Evolutionary conservation across 305 asterid genomes (phyloP).

Genomic region (Plantago coronopus): DNA sequence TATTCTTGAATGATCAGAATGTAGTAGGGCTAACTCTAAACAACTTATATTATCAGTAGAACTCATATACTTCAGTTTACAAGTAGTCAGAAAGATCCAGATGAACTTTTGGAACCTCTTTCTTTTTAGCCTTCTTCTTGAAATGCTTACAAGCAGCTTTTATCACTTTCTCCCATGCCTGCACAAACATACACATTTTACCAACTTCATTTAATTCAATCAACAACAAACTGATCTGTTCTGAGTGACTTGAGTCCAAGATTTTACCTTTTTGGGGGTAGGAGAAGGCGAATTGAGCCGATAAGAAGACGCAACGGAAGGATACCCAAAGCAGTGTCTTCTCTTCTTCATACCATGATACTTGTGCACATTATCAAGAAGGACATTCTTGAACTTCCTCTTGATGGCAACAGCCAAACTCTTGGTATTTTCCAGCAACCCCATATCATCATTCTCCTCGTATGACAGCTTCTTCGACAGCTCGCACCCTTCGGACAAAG

Average conservation of each 20-base stretch:
- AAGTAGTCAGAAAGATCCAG: constrained; percentile 21
- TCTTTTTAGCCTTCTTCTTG: constrained; percentile 55
- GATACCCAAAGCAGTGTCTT: constrained; percentile 38
- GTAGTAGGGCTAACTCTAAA: no score
- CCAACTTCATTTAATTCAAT: neutral
- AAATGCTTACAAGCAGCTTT: constrained; percentile 61
- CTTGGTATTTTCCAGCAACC: constrained; percentile 40
- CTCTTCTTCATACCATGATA: constrained; percentile 39
- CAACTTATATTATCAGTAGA: neutral
- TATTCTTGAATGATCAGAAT: neutral
- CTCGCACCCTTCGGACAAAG: constrained; percentile 15
- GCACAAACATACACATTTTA: neutral
- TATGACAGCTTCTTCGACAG: constrained; percentile 37
- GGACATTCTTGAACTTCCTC: constrained; percentile 45
- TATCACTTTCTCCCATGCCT: constrained; percentile 60
- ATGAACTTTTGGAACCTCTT: constrained; percentile 21
- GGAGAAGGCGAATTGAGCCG: constrained; percentile 34
- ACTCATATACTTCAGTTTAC: constrained; percentile 13
- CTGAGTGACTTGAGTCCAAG: neutral
- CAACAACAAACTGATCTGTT: neutral
- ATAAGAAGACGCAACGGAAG: constrained; percentile 34
- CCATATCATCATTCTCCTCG: constrained; percentile 25
- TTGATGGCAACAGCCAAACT: constrained; percentile 42
- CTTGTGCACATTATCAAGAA: constrained; percentile 34
- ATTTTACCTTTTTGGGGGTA: constrained; percentile 47